These are phyloP conservation scores for Niveomyces coronatus DNA, from an alignment of 2,329 filamentous ascomycete species.

Conservation along the genomic window DNA sequence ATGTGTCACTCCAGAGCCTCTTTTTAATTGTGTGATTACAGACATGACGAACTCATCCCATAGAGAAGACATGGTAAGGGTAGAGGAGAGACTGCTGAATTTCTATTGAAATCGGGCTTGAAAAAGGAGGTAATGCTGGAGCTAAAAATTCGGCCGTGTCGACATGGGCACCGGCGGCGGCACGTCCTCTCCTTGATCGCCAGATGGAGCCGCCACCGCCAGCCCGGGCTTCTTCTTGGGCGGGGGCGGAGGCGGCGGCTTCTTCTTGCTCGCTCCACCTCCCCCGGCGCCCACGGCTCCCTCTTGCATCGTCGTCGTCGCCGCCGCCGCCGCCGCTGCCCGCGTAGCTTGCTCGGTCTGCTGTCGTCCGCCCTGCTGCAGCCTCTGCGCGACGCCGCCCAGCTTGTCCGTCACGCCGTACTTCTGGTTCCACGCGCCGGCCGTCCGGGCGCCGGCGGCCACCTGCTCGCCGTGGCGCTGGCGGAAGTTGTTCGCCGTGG, in stretches of 20 bases:
- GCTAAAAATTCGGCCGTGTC: constrained; percentile 37
- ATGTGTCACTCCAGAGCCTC: too few species aligned
- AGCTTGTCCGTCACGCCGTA: constrained; percentile 41
- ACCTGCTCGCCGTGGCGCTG: constrained; percentile 61
- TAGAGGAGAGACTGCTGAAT: too few species aligned
- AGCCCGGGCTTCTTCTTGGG: constrained; percentile 42
- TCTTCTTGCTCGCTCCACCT: constrained; percentile 36
- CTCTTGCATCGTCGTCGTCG: neutral
- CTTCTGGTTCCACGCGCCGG: constrained; percentile 49
- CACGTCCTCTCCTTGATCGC: constrained; percentile 18
- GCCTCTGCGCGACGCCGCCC: constrained; percentile 16
- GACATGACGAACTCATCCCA: too few species aligned
- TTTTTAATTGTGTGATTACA: too few species aligned
- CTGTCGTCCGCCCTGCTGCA: constrained; percentile 9
- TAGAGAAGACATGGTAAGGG: too few species aligned
- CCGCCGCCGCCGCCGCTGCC: neutral
- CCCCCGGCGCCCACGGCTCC: neutral
- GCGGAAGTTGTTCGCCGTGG: constrained; percentile 58
- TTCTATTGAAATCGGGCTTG: too few species aligned
- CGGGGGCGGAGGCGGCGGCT: constrained; percentile 39
- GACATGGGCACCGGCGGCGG: constrained; percentile 44
- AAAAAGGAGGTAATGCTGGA: neutral
- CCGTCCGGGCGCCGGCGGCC: constrained; percentile 45
- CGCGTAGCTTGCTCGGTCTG: neutral
- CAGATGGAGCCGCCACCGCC: constrained; percentile 8